A percentile compares a stretch with the other conserved stretches of the same genome.
Conservation (phyloP, 306 rosid species). For the Styphnolobium japonicum region DNA sequence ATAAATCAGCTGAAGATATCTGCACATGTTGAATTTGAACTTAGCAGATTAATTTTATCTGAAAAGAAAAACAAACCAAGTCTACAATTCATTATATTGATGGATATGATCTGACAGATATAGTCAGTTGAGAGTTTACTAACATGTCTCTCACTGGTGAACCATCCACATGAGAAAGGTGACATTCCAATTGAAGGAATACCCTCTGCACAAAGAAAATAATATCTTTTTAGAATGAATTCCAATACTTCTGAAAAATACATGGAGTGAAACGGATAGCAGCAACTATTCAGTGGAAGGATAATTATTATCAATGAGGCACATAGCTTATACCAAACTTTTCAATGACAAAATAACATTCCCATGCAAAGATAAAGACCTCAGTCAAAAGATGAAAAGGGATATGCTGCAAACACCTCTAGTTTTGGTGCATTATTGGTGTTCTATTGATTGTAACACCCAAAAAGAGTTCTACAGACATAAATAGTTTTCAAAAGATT, state of each 20-base stretch:
- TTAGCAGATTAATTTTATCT: conserved; percentile 8
- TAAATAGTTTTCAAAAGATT: not conserved
- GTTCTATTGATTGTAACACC: not conserved
- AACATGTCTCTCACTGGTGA: conserved; percentile 65
- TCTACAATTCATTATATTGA: not conserved
- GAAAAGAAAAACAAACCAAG: conserved; percentile 7
- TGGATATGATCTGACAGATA: conserved; percentile 8
- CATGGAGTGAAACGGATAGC: conserved; percentile 5
- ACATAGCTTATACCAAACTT: not conserved
- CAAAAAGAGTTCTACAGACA: not conserved
- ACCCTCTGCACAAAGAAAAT: conserved; percentile 63
- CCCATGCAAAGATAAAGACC: not conserved
- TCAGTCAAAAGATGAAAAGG: not conserved
- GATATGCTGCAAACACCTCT: not conserved
- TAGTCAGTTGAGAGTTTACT: conserved; percentile 30
- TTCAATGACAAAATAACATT: not conserved
- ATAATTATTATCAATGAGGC: not conserved
- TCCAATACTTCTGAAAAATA: not conserved
- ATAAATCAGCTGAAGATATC: conserved; percentile 69
- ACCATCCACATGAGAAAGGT: conserved; percentile 95
- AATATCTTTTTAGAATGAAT: conserved; percentile 14
- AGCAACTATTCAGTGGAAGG: conserved; percentile 7
- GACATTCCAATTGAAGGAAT: conserved; percentile 92
- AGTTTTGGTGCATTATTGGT: not conserved
- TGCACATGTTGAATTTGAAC: conserved; percentile 40